Conservation (phyloP, 768 basidiomycete species). For the Dacryopinax spathularia region DNA sequence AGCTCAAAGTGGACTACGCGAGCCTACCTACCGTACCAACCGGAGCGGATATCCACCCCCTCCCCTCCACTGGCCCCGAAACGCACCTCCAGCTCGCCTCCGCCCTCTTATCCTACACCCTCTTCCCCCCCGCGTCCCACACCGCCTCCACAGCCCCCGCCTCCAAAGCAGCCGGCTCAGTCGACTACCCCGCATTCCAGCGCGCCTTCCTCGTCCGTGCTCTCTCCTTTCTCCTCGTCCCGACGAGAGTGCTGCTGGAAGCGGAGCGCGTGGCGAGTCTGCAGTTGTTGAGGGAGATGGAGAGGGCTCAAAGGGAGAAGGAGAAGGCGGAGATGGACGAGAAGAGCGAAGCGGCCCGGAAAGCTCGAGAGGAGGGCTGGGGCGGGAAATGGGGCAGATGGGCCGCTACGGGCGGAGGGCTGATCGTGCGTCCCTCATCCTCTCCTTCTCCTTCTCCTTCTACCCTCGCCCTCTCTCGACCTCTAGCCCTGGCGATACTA, state of each 20-base stretch:
- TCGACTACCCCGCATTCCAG: constrained; percentile 11
- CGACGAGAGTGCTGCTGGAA: constrained; percentile 7
- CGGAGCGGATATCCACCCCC: not conserved
- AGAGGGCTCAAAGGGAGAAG: too few species aligned
- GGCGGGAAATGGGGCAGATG: constrained; percentile 24
- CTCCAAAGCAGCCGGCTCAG: not conserved
- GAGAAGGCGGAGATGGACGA: constrained; percentile 13
- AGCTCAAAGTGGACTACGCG: not conserved
- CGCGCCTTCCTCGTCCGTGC: constrained; percentile 11
- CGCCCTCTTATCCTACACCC: not conserved
- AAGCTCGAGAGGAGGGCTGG: constrained; percentile 25
- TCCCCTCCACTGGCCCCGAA: not conserved
- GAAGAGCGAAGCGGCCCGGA: constrained; percentile 19
- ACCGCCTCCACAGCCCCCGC: not conserved
- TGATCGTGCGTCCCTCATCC: constrained; percentile 19
- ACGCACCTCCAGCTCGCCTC: not conserved
- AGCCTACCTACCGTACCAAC: not conserved
- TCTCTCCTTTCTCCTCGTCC: constrained; percentile 12
- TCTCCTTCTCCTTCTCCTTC: too few species aligned
- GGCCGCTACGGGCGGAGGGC: constrained; percentile 27
- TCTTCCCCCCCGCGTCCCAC: not conserved
- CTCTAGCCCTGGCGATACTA: too few species aligned
- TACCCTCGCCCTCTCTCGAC: too few species aligned
- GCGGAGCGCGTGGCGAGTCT: constrained; percentile 12
- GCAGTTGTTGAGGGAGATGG: constrained; percentile 13